Evolutionary conservation across 495 filamentous ascomycete species (phyloP), one percentile per base, ranked within the genome.

Genomic region (Penicillium psychrofluorescens): DNA sequence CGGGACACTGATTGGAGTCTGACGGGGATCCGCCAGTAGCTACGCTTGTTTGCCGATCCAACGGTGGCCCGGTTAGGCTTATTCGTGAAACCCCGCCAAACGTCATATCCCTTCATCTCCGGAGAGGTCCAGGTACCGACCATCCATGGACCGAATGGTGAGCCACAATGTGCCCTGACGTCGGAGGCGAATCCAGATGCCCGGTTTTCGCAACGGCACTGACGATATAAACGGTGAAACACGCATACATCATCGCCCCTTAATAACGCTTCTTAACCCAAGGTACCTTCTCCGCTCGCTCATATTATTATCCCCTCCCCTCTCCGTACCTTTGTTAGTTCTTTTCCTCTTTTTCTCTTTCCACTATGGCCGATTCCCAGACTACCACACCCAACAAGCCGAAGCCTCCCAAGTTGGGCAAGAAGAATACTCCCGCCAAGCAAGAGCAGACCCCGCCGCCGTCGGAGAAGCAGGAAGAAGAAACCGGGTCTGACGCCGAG

Each of bases 311-410:
- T 39, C 48, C 38, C 31, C 33, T 4, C 22, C 22, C 34, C 45
- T 28, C 35, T 49, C 45, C 50, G 31, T 44, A 33, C 55, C 53
- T 46, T 63, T 50, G 1, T 41, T 52, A 29, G 41, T 37, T 53
- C 51, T 48, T 61, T 49, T 34, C 9, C 6, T 34, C n/a, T 12
- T 34, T 9, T 12, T 34, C 32, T 56, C 54, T 48, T 58, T 56
- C 40, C 61, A 67, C 36, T 34, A 68, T 68, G 66, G 59, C 64
- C 54, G 61, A 67, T 52, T 43, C 54, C 55, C 38, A 56, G 27
- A 49, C 56, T 34, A 38, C 46, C 9, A 61, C 52, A 51, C 50
- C 55, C 40, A 58, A 46, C 50, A 63, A 55, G 50, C 50, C 51
- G 0, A 62, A 58, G 37, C 62, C 62, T 46, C 62, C 59, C 28